Evolutionary conservation across 2,329 filamentous ascomycete species (phyloP), one percentile per base, ranked within the genome.

Genomic region (Ploettnerulaceae sp.): DNA sequence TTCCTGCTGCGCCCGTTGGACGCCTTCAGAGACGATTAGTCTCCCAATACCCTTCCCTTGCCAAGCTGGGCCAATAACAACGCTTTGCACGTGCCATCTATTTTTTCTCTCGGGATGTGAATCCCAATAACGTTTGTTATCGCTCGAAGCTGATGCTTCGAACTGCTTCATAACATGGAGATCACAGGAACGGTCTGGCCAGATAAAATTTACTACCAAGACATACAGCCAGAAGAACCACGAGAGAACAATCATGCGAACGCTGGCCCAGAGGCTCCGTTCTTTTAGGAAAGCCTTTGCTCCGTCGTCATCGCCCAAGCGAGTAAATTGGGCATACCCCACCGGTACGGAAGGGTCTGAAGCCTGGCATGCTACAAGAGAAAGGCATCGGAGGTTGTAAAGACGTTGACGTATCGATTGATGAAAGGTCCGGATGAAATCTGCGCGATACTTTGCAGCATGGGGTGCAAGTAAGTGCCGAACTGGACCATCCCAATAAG

Each of bases 1-100:
- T 21, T 61, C 57, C 7, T 42, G 44, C 37, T 58, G 14, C 3
- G 54, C 57, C 26, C 34, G 45, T n/a, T 48, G 31, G 26, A 61
- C 18, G 18, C 45, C 41, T 44, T 57, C 44, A 1, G 20, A 17
- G 51, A 61, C 51, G 7, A 62, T 24, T 26, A 47, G 36, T 32
- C 34, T 55, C 15, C 60, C 59, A n/a, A 61, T 21, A 2, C 58
- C 59, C 32, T 50, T 52, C 2, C 59, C 49, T 33, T 57, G 58
- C 26, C 46, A 59, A 12, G 48, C 29, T 5, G 56, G 56, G 21
- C 26, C 28, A 1, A 62, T 54, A 26, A 57, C 46, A 4, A 61
- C 14, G 17, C 38, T 57, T 22, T 56, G 18, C 0, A 41, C 52
- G 48, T 54, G 21, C 59, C 60, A 62, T 22, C 54, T 38, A 43